Conservation (phyloP, 257 asterid species). For the Cinchona pubescens region DNA sequence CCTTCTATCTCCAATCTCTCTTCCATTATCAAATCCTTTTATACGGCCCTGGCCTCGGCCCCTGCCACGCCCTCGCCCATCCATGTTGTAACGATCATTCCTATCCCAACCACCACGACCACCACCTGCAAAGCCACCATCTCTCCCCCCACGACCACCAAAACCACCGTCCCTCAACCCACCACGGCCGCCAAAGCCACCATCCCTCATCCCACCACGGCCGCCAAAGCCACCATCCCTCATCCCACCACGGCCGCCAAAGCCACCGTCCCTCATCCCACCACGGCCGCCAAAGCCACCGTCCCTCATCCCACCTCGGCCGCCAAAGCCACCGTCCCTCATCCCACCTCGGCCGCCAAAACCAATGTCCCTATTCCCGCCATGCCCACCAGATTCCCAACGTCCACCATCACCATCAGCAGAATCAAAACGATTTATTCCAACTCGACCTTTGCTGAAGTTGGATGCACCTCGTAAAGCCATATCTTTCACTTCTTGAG, state of each 20-base stretch:
- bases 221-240: conserved; percentile 61
- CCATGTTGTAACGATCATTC: conserved; percentile 55
- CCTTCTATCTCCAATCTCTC: conserved; percentile 58
- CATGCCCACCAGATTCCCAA: conserved; percentile 75
- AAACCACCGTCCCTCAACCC: conserved; percentile 46
- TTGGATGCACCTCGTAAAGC: conserved; percentile 77
- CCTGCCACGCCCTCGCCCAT: conserved; percentile 67
- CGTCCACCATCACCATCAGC: conserved; percentile 51
- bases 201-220: no score
- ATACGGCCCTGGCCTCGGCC: conserved; percentile 77
- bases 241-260: conserved; percentile 55
- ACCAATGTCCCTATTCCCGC: conserved; percentile 61
- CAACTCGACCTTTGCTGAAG: conserved; percentile 68
- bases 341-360: conserved; percentile 65
- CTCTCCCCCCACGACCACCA: conserved; percentile 63
- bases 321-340: conserved; percentile 45
- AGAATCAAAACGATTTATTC: conserved; percentile 60
- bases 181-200: conserved; percentile 54
- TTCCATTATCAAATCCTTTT: conserved; percentile 60
- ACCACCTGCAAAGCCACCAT: conserved; percentile 47
- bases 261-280: conserved; percentile 65
- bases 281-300: conserved; percentile 58
- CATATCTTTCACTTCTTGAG: conserved; percentile 78
- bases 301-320: conserved; percentile 41
- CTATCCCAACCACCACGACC: conserved; percentile 70